Evolutionary conservation across 2,329 filamentous ascomycete genomes (phyloP).

Genomic region (Periconia digitata): DNA sequence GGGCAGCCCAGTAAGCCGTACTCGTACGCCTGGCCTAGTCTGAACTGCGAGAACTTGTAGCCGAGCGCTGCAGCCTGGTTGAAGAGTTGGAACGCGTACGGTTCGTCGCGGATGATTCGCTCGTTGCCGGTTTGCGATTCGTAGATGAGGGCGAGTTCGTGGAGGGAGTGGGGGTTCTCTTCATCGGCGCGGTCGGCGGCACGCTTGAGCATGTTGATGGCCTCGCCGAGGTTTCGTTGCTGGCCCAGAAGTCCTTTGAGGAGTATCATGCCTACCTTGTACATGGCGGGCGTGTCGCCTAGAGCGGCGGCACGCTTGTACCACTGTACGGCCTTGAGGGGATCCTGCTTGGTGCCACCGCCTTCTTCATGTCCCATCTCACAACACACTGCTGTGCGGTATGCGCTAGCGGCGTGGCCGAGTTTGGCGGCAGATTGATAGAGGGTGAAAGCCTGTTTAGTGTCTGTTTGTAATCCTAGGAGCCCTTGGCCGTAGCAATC

Average conservation of each 20-base stretch:
- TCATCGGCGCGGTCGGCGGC: constrained; percentile 84
- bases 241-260: constrained; percentile 94
- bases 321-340: constrained; percentile 95
- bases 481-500: constrained; percentile 84
- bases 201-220: constrained; percentile 87
- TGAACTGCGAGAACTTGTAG: constrained; percentile 94
- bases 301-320: constrained; percentile 90
- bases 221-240: constrained; percentile 77
- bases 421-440: constrained; percentile 94
- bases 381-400: constrained; percentile 94
- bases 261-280: constrained; percentile 95
- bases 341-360: constrained; percentile 87
- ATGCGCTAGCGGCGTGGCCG: constrained; percentile 83
- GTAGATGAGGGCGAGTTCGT: constrained; percentile 74
- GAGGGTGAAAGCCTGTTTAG: constrained; percentile 88
- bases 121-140: constrained; percentile 63
- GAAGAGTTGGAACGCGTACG: constrained; percentile 80
- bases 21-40: constrained; percentile 84
- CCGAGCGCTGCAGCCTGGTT: constrained; percentile 82
- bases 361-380: constrained; percentile 94
- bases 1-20: constrained; percentile 82
- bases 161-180: constrained; percentile 92
- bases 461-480: constrained; percentile 77
- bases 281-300: constrained; percentile 93
- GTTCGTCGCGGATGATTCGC: constrained; percentile 76